Evolutionary conservation across 2,329 filamentous ascomycete species (phyloP).

Genomic region (Aphanocladium album): DNA sequence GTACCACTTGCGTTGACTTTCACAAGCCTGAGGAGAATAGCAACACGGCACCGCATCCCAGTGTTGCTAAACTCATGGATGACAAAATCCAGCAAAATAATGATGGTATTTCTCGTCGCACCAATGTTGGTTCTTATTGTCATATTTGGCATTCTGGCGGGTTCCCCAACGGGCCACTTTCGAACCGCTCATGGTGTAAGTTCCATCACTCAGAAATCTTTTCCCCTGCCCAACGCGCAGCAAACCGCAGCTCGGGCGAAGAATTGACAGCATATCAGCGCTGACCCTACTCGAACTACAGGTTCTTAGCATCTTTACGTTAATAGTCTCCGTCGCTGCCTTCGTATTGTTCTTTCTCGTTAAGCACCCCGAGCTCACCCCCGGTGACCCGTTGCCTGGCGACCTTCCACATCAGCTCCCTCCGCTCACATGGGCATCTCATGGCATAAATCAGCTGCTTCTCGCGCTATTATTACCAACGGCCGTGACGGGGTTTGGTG

Average conservation of each 20-base stretch:
- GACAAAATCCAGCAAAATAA: conserved; percentile 20
- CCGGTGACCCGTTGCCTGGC: background rate
- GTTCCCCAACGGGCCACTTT: conserved; percentile 23
- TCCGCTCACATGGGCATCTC: conserved; percentile 9
- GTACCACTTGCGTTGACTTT: conserved; percentile 25
- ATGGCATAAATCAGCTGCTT: conserved; percentile 24
- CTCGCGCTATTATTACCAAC: conserved; percentile 20
- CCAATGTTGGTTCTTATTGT: conserved; percentile 23
- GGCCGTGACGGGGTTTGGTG: conserved; percentile 24
- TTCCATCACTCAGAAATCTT: background rate
- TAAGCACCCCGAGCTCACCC: conserved; percentile 14
- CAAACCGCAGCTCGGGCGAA: background rate
- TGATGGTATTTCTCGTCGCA: conserved; percentile 22
- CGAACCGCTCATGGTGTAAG: conserved; percentile 26
- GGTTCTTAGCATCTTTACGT: conserved; percentile 25
- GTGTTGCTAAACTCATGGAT: conserved; percentile 20
- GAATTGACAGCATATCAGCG: too few relatives aligned
- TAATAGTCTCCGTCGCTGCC: conserved; percentile 22
- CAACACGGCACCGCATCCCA: conserved; percentile 19
- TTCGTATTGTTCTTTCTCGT: conserved; percentile 21
- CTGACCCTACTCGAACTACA: conserved; percentile 12
- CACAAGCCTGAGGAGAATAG: conserved; percentile 22
- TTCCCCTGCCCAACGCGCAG: background rate
- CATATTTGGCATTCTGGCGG: conserved; percentile 23
- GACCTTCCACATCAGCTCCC: background rate